These are phyloP conservation scores for Plenodomus tracheiphilus DNA, from an alignment of 2,329 filamentous ascomycete species.

Conservation along the genomic window DNA sequence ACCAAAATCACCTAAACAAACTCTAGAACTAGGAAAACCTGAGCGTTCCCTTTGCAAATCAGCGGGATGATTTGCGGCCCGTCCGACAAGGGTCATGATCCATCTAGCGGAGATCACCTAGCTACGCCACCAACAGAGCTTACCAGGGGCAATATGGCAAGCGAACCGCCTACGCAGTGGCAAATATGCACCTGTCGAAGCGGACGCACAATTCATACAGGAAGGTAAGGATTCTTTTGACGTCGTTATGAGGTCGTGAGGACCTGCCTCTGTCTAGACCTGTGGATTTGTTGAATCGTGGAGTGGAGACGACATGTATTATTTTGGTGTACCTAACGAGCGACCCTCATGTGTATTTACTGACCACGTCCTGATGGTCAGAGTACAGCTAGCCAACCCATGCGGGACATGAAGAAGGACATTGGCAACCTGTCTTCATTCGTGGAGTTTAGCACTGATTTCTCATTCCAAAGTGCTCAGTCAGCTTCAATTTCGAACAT, in stretches of 20 bases:
- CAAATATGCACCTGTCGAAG: not conserved
- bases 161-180: not conserved
- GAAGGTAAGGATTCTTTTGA: not conserved
- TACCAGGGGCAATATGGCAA: too few species aligned
- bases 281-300: not conserved
- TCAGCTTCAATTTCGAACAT: not conserved
- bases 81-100: not conserved
- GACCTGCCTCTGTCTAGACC: not conserved
- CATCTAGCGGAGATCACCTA: not conserved
- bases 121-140: not conserved
- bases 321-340: too few species aligned
- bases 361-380: too few species aligned
- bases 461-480: too few species aligned
- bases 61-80: not conserved
- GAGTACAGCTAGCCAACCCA: too few species aligned
- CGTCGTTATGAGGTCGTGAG: not conserved
- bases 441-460: too few species aligned
- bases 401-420: too few species aligned
- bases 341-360: too few species aligned
- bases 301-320: too few species aligned
- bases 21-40: too few species aligned
- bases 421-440: too few species aligned
- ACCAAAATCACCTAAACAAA: too few species aligned
- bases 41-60: not conserved
- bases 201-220: not conserved